Base-by-base conservation (phyloP, 202 grass and related monocot species). In the Elaeis oleifera region DNA sequence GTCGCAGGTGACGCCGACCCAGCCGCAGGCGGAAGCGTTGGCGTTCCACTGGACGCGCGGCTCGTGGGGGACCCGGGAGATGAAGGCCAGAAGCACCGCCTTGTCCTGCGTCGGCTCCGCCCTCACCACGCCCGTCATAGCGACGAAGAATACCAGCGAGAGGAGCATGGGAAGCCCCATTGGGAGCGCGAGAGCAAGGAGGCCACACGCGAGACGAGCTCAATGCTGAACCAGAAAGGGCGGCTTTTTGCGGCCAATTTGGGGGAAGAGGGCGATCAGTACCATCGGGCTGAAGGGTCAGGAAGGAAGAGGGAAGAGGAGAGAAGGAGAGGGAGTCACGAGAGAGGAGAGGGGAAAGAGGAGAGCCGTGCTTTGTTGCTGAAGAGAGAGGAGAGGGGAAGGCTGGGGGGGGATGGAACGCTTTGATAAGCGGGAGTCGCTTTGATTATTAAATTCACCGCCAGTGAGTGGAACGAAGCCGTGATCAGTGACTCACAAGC, bases 1-100 rank as follows among this genome's bases (percentile, higher is more conserved):
- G 1, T 49, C 32, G 62, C 90, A 96, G 23, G 21, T 48, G 21
- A 96, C 28, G n/a, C 90, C 90, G 8, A 25, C 50, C 90, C 90
- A 96, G 9, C 9, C 52, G 87, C 90, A 96, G 3, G 81, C 28
- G 55, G 54, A 58, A 19, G 23, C 44, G 26, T 73, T 61, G 21
- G 58, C 0, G 76, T 80, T 73, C 91, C 91, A 90, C 13, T 22
- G 26, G 44, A 90, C 32, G 18, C 54, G 50, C 9, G 72, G 74
- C 83, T 90, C 80, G 83, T 87, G 86, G 11, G 78, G 83, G 5
- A 67, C 71, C 6, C 58, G 69, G 29, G 58, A 51, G 19, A 87
- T 72, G 90, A 95, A 95, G 53, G 56, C 56, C 15, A 64, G 86
- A 6, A 95, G 80, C 25, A 80, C 75, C 1, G 23, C 6, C 11